Percentiles rank a stretch among this genome's conserved stretches.
phyloP scores from a whole-genome alignment of 495 filamentous ascomycete species.

The Talaromyces stipitatus region DNA sequence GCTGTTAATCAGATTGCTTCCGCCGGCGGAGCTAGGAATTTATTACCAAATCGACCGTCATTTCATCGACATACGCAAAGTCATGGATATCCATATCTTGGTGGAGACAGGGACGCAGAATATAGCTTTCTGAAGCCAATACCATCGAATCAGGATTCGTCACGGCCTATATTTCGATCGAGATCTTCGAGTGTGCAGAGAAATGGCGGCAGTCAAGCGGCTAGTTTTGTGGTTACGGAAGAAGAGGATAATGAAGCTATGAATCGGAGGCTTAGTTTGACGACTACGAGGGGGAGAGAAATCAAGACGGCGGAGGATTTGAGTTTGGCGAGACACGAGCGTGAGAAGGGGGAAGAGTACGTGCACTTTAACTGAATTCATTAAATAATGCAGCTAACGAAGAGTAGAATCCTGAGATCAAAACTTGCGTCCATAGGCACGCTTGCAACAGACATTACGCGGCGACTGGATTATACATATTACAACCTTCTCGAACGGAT shows the following conservation, averaged over 20 bases:
- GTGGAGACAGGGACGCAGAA: slow-evolving; percentile 18
- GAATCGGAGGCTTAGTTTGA: slow-evolving; percentile 15
- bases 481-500: slow-evolving; percentile 77
- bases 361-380: slow-evolving; percentile 6
- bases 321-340: slow-evolving; percentile 27
- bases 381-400: background rate
- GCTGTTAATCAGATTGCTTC: slow-evolving; percentile 32
- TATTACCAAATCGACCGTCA: slow-evolving; percentile 19
- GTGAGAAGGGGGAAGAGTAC: slow-evolving; percentile 42
- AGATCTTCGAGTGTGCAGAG: slow-evolving; percentile 18
- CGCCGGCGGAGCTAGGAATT: slow-evolving; percentile 23
- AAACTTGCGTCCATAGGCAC: slow-evolving; percentile 32
- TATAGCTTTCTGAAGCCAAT: slow-evolving; percentile 25
- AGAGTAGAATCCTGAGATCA: slow-evolving; percentile 25
- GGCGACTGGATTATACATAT: slow-evolving; percentile 78
- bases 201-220: slow-evolving; percentile 17
- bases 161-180: slow-evolving; percentile 28
- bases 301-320: slow-evolving; percentile 36
- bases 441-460: slow-evolving; percentile 50
- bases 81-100: background rate
- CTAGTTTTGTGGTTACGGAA: slow-evolving; percentile 26
- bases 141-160: slow-evolving; percentile 18
- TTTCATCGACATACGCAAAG: background rate
- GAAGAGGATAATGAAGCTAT: slow-evolving; percentile 20
- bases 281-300: slow-evolving; percentile 18